Evolutionary conservation across 148 eudicot species (phyloP).

Genomic region (Arctostaphylos glauca): DNA sequence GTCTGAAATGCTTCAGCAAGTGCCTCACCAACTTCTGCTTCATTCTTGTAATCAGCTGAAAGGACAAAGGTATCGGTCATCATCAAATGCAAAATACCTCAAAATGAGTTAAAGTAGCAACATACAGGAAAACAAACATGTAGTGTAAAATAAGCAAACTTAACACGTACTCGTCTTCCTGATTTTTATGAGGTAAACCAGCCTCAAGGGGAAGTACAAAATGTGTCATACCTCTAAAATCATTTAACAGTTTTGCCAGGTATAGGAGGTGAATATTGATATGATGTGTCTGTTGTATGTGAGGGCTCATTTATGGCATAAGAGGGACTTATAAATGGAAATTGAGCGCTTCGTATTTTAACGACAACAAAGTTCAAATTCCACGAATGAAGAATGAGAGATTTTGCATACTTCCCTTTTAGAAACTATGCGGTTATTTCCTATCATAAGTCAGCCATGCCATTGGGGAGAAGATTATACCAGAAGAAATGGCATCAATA

Average conservation of each 20-base stretch:
- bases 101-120: not conserved
- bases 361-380: not conserved
- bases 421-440: not conserved
- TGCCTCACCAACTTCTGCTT: constrained; percentile 93
- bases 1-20: constrained; percentile 74
- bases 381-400: not conserved
- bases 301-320: not conserved
- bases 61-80: not conserved
- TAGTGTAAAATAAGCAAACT: not conserved
- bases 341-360: not conserved
- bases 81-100: not conserved
- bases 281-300: not conserved
- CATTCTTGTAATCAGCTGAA: constrained; percentile 91
- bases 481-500: not conserved
- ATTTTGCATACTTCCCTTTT: not conserved
- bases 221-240: not conserved
- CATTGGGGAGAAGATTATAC: not conserved
- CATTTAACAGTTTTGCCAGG: not conserved
- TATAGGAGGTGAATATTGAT: not conserved
- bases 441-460: not conserved
- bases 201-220: not conserved
- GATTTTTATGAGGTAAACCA: not conserved
- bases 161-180: not conserved
- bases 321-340: not conserved
- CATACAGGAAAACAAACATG: not conserved